phyloP scores from a whole-genome alignment of 1,284 basidiomycete species.

The Sporisorium exsertum region DNA sequence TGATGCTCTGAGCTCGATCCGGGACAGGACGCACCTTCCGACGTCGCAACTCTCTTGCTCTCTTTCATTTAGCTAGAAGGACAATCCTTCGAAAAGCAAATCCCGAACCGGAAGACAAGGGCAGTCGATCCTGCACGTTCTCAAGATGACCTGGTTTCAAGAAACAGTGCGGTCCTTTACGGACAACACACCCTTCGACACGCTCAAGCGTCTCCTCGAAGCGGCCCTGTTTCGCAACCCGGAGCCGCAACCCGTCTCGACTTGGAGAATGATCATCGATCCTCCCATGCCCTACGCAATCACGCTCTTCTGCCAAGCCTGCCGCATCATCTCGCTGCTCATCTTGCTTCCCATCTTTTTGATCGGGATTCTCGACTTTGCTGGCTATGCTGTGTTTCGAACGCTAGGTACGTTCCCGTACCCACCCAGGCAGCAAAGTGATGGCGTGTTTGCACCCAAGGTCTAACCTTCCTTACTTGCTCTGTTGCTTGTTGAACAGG shows the following conservation, averaged over 20 bases:
- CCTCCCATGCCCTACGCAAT: slow-evolving; percentile 45
- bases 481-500: slow-evolving; percentile 11
- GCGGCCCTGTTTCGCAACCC: slow-evolving; percentile 29
- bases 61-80: background rate
- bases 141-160: slow-evolving; percentile 22
- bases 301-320: slow-evolving; percentile 30
- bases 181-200: slow-evolving; percentile 4
- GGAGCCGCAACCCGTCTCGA: slow-evolving; percentile 30
- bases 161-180: slow-evolving; percentile 13
- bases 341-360: slow-evolving; percentile 56
- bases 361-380: slow-evolving; percentile 57
- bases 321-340: slow-evolving; percentile 47
- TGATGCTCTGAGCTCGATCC: slow-evolving; percentile 3
- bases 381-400: slow-evolving; percentile 62
- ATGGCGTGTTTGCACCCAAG: background rate
- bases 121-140: background rate
- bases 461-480: background rate
- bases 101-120: background rate
- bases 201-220: slow-evolving; percentile 22
- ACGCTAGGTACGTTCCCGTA: slow-evolving; percentile 50
- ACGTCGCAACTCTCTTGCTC: background rate
- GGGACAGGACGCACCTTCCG: background rate
- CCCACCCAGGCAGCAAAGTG: background rate
- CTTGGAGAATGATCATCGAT: slow-evolving; percentile 34
- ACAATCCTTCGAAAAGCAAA: background rate